Conservation (phyloP, 2,329 filamentous ascomycete species). For the Periconia sp. region DNA sequence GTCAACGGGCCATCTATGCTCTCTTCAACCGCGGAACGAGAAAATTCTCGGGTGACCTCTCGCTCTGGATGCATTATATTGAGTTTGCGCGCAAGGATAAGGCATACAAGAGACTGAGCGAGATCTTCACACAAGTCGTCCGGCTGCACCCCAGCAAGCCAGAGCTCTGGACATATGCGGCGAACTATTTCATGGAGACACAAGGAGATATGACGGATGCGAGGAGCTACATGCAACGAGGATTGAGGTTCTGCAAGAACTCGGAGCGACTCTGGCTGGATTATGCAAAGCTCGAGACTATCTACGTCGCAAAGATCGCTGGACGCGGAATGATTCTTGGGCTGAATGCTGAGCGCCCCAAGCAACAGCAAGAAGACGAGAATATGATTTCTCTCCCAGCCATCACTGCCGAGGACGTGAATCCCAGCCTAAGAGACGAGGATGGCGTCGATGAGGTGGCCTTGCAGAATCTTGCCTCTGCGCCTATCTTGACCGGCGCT, state of each 20-base stretch:
- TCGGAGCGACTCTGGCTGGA: conserved; percentile 82
- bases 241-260: conserved; percentile 84
- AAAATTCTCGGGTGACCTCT: conserved; percentile 81
- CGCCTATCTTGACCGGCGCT: conserved; percentile 87
- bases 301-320: conserved; percentile 84
- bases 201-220: conserved; percentile 88
- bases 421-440: conserved; percentile 59
- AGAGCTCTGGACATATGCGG: conserved; percentile 84
- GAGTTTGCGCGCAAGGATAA: conserved; percentile 75
- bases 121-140: conserved; percentile 71
- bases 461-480: conserved; percentile 69
- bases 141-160: conserved; percentile 84
- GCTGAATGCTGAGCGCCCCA: conserved; percentile 57
- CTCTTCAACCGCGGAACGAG: conserved; percentile 86
- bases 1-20: conserved; percentile 83
- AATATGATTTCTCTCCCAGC: conserved; percentile 64
- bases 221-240: conserved; percentile 84
- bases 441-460: conserved; percentile 58
- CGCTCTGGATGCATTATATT: conserved; percentile 90
- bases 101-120: conserved; percentile 65
- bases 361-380: conserved; percentile 54
- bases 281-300: conserved; percentile 90
- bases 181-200: conserved; percentile 76
- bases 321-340: conserved; percentile 73
- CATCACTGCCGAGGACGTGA: conserved; percentile 68